Conservation (phyloP, 495 filamentous ascomycete species). For the Penicillium soppii region DNA sequence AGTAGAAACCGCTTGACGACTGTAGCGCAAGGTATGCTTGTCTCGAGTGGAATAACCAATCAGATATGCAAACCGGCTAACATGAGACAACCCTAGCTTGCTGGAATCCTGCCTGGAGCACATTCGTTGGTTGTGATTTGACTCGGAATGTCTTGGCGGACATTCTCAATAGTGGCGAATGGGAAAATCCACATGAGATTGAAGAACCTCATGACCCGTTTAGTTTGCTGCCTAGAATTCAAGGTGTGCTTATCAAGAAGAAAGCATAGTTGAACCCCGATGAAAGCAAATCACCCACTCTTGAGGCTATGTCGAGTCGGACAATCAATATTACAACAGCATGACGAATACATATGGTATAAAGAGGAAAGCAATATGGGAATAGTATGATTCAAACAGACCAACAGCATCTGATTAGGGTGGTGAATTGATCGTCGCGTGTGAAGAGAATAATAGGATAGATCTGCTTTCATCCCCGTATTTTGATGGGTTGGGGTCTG, state of each 20-base stretch:
- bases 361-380: too few species aligned
- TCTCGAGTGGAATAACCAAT: neutral
- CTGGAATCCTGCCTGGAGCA: slow-evolving; percentile 26
- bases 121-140: slow-evolving; percentile 23
- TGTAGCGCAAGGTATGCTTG: slow-evolving; percentile 25
- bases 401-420: too few species aligned
- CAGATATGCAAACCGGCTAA: slow-evolving; percentile 7
- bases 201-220: slow-evolving; percentile 17
- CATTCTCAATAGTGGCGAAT: slow-evolving; percentile 22
- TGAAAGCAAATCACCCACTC: too few species aligned
- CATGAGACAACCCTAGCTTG: slow-evolving; percentile 14
- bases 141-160: slow-evolving; percentile 20
- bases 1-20: slow-evolving; percentile 28
- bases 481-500: too few species aligned
- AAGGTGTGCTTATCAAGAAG: slow-evolving; percentile 27
- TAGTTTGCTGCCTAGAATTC: slow-evolving; percentile 21
- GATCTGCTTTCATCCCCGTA: too few species aligned
- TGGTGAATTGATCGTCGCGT: too few species aligned
- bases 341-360: too few species aligned
- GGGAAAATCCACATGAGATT: slow-evolving; percentile 25
- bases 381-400: too few species aligned
- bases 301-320: too few species aligned
- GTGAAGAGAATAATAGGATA: too few species aligned
- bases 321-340: too few species aligned
- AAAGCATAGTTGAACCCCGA: slow-evolving; percentile 4